Conservation (phyloP, 2,329 filamentous ascomycete genomes). For the Scedosporium dehoogii region DNA sequence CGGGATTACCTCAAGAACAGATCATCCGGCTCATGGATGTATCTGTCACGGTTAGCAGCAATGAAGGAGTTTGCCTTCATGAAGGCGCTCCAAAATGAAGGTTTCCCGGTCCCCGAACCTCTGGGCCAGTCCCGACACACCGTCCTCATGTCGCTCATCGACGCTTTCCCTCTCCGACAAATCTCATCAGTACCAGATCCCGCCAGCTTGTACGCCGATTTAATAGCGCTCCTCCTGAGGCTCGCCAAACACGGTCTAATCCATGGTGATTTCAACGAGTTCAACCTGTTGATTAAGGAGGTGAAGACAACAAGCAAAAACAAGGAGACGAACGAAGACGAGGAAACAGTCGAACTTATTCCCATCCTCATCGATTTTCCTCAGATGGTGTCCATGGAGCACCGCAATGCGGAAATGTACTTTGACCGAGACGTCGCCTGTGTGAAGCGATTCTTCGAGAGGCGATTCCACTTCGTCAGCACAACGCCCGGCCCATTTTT, state of each 20-base stretch:
- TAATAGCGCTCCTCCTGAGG: slow-evolving; percentile 76
- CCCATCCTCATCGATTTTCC: slow-evolving; percentile 96
- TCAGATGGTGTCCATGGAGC: slow-evolving; percentile 94
- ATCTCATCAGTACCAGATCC: slow-evolving; percentile 77
- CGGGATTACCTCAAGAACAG: slow-evolving; percentile 86
- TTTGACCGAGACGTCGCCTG: slow-evolving; percentile 95
- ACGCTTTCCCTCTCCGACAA: slow-evolving; percentile 85
- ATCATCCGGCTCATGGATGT: slow-evolving; percentile 86
- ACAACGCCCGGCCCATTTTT: slow-evolving; percentile 79
- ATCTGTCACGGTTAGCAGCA: slow-evolving; percentile 84
- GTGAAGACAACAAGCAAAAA: slow-evolving; percentile 30
- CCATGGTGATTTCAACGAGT: slow-evolving; percentile 98
- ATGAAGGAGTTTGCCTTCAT: slow-evolving; percentile 95
- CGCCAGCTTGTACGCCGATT: slow-evolving; percentile 76
- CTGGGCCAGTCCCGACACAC: slow-evolving; percentile 87
- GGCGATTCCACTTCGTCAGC: slow-evolving; percentile 78
- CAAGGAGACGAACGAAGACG: slow-evolving; percentile 17
- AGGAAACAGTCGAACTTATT: slow-evolving; percentile 42
- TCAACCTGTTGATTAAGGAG: slow-evolving; percentile 94
- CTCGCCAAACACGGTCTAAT: slow-evolving; percentile 83
- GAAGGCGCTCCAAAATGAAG: slow-evolving; percentile 72
- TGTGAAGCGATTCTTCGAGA: slow-evolving; percentile 86
- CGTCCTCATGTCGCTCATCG: slow-evolving; percentile 88
- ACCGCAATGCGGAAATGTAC: slow-evolving; percentile 90
- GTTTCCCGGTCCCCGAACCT: slow-evolving; percentile 82